Evolutionary conservation across 2,329 filamentous ascomycete species (phyloP).

Genomic region (Neofusicoccum cordaticola): DNA sequence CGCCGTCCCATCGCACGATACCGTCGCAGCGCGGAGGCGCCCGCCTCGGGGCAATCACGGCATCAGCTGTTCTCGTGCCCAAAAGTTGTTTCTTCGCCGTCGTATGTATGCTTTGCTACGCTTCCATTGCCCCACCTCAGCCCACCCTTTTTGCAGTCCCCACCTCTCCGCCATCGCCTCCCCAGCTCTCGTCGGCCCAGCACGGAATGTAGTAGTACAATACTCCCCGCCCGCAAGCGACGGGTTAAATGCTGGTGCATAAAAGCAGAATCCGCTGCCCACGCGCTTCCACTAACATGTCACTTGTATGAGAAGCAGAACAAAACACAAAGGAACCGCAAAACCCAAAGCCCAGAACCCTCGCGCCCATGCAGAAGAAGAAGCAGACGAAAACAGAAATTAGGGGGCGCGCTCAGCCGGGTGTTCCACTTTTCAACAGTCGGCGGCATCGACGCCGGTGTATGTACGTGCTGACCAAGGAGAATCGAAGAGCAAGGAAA

Average conservation of each 20-base stretch:
- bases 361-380: conserved; percentile 9
- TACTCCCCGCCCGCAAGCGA: conserved; percentile 21
- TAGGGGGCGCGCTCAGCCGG: background rate
- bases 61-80: background rate
- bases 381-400: conserved; percentile 2
- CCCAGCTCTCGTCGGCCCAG: conserved; percentile 18
- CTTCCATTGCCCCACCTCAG: conserved; percentile 18
- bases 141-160: conserved; percentile 16
- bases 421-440: conserved; percentile 5
- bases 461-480: conserved; percentile 11
- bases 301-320: conserved; percentile 38
- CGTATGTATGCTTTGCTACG: conserved; percentile 27
- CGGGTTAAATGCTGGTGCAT: conserved; percentile 28
- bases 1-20: background rate
- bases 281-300: conserved; percentile 24
- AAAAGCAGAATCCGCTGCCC: conserved; percentile 29
- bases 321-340: conserved; percentile 27
- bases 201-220: conserved; percentile 18
- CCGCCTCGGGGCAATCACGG: background rate
- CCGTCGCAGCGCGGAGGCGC: background rate
- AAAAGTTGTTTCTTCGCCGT: conserved; percentile 5
- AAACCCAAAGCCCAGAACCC: conserved; percentile 4
- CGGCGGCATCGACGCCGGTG: conserved; percentile 9
- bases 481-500: conserved; percentile 5
- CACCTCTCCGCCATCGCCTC: conserved; percentile 6